These are phyloP conservation scores for Suillus bovinus DNA, from an alignment of 768 basidiomycete genomes.

Conservation along the genomic window DNA sequence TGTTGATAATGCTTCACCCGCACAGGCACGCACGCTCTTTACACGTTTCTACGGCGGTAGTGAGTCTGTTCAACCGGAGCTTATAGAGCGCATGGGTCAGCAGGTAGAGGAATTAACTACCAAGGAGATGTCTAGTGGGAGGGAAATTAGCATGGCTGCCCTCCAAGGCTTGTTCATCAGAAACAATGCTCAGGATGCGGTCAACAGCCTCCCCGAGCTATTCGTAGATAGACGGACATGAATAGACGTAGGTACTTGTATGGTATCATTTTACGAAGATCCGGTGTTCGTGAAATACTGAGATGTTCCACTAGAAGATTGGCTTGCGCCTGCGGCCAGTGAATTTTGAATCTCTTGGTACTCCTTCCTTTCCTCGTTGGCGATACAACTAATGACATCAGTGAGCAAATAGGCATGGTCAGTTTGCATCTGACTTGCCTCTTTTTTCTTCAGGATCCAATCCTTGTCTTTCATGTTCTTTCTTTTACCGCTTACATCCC, in stretches of 20 bases:
- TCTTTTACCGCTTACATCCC: slow-evolving; percentile 64
- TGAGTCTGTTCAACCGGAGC: slow-evolving; percentile 34
- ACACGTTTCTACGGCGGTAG: slow-evolving; percentile 76
- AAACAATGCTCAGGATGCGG: slow-evolving; percentile 55
- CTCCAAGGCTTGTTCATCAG: slow-evolving; percentile 95
- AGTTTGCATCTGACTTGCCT: slow-evolving; percentile 47
- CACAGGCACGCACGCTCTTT: slow-evolving; percentile 79
- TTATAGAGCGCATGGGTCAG: slow-evolving; percentile 48
- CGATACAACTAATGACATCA: slow-evolving; percentile 63
- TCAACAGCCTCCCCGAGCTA: slow-evolving; percentile 49
- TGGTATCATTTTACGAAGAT: background rate
- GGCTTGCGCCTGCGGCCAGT: slow-evolving; percentile 88
- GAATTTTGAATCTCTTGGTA: slow-evolving; percentile 85
- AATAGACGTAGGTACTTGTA: slow-evolving; percentile 17
- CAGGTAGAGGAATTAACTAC: slow-evolving; percentile 56
- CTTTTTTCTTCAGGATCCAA: slow-evolving; percentile 98
- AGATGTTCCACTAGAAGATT: slow-evolving; percentile 56
- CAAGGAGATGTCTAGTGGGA: slow-evolving; percentile 50
- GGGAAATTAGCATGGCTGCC: slow-evolving; percentile 90
- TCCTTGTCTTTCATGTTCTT: slow-evolving; percentile 76
- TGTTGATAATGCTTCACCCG: slow-evolving; percentile 83
- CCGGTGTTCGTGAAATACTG: slow-evolving; percentile 4
- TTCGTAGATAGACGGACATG: slow-evolving; percentile 33
- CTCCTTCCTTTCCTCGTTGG: slow-evolving; percentile 80
- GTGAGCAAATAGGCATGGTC: slow-evolving; percentile 4